Evolutionary conservation across 352 stramenopile genomes (phyloP).

Genomic region (Pythium vanterpoolii): DNA sequence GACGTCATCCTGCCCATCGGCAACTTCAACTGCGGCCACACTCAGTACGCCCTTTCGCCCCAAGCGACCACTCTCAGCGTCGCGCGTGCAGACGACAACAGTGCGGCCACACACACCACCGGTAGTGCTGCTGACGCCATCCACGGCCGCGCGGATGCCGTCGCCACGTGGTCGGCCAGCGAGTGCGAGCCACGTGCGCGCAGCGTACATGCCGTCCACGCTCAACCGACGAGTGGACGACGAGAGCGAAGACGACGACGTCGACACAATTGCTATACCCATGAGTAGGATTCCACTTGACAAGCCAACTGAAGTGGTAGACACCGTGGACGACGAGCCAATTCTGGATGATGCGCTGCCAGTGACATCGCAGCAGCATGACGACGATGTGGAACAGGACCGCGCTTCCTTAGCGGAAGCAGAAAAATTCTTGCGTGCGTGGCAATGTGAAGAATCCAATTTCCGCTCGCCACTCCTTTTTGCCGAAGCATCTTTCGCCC

Average conservation of each 20-base stretch:
- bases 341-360: background rate
- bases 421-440: slow-evolving; percentile 55
- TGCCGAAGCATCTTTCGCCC: slow-evolving; percentile 54
- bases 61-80: slow-evolving; percentile 18
- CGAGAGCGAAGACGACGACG: slow-evolving; percentile 23
- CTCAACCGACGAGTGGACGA: slow-evolving; percentile 1
- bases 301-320: background rate
- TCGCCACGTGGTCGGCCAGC: slow-evolving; percentile 20
- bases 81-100: slow-evolving; percentile 10
- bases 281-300: background rate
- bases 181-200: slow-evolving; percentile 36
- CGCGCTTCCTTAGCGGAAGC: slow-evolving; percentile 15
- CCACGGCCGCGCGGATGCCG: slow-evolving; percentile 13
- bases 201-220: slow-evolving; percentile 10
- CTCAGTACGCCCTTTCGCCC: slow-evolving; percentile 9
- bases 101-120: background rate
- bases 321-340: background rate
- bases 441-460: slow-evolving; percentile 37
- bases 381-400: background rate
- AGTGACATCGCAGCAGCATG: background rate
- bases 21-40: background rate
- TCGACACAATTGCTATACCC: slow-evolving; percentile 20
- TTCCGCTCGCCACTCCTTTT: slow-evolving; percentile 64
- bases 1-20: background rate
- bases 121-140: slow-evolving; percentile 3